phyloP scores from a whole-genome alignment of 2,329 filamentous ascomycete species.

The Ophiosphaerella herpotricha region DNA sequence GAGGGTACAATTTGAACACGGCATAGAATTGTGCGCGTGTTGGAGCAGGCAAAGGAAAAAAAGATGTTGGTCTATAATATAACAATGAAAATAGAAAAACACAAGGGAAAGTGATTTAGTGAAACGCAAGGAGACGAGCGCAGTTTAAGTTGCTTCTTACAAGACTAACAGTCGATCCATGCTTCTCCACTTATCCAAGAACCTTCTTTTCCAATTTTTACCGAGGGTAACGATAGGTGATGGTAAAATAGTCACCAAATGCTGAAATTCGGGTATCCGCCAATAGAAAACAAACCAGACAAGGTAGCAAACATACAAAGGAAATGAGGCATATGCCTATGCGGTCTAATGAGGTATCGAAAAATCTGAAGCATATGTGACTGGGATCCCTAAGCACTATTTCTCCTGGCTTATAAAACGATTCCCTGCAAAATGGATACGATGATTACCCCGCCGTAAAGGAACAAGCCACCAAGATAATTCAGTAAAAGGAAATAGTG shows the following conservation, averaged over 20 bases:
- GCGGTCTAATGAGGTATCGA: slow-evolving; percentile 42
- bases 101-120: not conserved
- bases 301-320: slow-evolving; percentile 31
- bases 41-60: not conserved
- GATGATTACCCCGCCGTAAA: slow-evolving; percentile 17
- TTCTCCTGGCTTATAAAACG: slow-evolving; percentile 10
- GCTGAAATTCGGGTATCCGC: slow-evolving; percentile 43
- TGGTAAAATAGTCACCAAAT: slow-evolving; percentile 37
- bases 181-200: slow-evolving; percentile 9
- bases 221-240: not conserved
- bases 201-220: not conserved
- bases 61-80: not conserved
- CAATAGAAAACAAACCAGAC: slow-evolving; percentile 11
- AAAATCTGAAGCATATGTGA: slow-evolving; percentile 24
- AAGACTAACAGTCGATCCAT: not conserved
- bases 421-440: slow-evolving; percentile 21
- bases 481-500: slow-evolving; percentile 21
- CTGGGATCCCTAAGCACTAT: slow-evolving; percentile 7
- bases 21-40: not conserved
- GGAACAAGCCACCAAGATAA: slow-evolving; percentile 34
- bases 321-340: slow-evolving; percentile 17
- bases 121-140: not conserved
- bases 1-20: slow-evolving; percentile 1
- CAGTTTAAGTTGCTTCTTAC: slow-evolving; percentile 23
- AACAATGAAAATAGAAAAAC: slow-evolving; percentile 3